Evolutionary conservation across 106 monocot genomes (phyloP), one percentile per base, ranked within the genome.

Genomic region (Dioscorea dumetorum): DNA sequence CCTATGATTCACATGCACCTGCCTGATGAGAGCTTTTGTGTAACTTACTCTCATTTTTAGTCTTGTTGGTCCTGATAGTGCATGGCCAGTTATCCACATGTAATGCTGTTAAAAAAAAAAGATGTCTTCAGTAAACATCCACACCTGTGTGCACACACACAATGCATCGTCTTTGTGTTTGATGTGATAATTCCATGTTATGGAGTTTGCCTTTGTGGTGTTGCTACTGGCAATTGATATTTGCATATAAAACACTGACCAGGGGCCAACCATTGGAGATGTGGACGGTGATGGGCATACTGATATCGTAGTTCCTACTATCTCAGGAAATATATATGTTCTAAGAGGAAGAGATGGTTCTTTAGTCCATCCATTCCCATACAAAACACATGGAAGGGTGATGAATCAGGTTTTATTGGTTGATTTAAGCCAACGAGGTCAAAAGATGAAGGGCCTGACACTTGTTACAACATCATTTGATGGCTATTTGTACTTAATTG

Each of bases 191-290:
- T 41, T 1, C 6, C 41, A 41, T 41, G 41, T 41, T 41, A 6
- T 41, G 41, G 41, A 41, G 58, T 48, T 64, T 59, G 2, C 22
- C 16, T 65, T 15, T 41, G 51, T 22, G 20, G 51, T n/a, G 24
- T 19, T 2, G 34, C 3, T 58, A 22, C 18, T n/a, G 11, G 5
- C 15, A 24, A 53, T 16, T 18, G 54, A 70, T 57, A 48, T 65
- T 15, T 41, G 41, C 10, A 8, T 41, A 3, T 41, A 41, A 41
- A 41, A 41, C 66, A 64, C 49, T 72, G 21, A 58, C n/a, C 90
- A 99, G 99, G 83, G 79, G 50, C 99, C 93, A 66, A 93, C 99
- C 35, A 56, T 99, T 57, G 99, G 99, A 41, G 99, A 99, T 87
- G 81, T 99, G 22, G 71, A 99, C 81, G 99, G 99, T 13, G 93